Evolutionary conservation across 129 eudicot species (phyloP).

Genomic region (Mikania micrantha): DNA sequence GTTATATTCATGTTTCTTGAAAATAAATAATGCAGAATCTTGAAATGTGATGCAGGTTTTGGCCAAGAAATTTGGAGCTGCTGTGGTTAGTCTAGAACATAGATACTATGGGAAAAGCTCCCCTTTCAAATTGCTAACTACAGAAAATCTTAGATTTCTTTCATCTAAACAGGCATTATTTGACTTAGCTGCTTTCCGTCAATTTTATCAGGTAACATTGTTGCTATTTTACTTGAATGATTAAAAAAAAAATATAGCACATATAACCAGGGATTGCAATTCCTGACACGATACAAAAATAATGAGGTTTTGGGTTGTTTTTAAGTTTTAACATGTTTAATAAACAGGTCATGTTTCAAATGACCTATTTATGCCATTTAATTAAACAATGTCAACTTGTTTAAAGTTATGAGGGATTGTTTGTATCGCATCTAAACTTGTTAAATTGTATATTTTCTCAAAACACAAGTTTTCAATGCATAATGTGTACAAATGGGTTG

Average conservation of each 20-base stretch:
- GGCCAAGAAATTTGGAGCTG: constrained; percentile 97
- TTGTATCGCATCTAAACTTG: too few relatives aligned
- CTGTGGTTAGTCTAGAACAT: constrained; percentile 84
- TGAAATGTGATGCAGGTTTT: constrained; percentile 51
- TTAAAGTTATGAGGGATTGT: too few relatives aligned
- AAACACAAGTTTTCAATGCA: too few relatives aligned
- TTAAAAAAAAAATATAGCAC: neutral
- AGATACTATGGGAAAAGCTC: constrained; percentile 92
- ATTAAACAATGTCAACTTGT: neutral
- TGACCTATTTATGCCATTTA: too few relatives aligned
- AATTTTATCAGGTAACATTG: constrained; percentile 75
- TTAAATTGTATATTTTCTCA: too few relatives aligned
- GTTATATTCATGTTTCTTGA: neutral
- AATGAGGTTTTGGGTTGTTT: neutral
- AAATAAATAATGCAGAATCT: neutral
- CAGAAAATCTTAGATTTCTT: constrained; percentile 71
- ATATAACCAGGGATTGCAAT: neutral
- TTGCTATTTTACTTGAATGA: neutral
- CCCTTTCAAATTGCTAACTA: constrained; percentile 56
- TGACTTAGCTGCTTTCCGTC: constrained; percentile 93
- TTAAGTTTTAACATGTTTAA: neutral
- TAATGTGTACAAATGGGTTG: too few relatives aligned
- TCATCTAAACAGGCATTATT: constrained; percentile 99
- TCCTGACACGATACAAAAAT: neutral
- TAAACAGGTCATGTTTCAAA: neutral